Evolutionary conservation across 208 protist genomes (phyloP), one percentile per base, ranked within the genome.

Genomic region (Leishmania martiniquensis): DNA sequence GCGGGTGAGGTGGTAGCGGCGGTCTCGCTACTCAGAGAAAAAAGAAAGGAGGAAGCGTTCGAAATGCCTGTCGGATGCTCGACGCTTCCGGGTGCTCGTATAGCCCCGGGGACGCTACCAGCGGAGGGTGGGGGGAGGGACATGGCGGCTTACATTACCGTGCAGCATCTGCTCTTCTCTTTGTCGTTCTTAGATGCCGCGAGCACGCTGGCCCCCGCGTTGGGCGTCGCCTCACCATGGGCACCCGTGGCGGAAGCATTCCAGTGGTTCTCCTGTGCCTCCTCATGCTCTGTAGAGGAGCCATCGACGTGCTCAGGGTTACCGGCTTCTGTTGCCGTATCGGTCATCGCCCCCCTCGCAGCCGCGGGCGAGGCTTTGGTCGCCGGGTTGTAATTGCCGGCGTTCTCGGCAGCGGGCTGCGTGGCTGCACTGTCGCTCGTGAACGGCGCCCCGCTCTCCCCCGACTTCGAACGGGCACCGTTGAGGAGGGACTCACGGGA

Each of bases 131-230:
- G 20, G 15, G 44, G 22, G n/a, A 34, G 20, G 32, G 69, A 32
- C 6, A 17, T 1, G 34, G 69, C 10, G 29, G 17, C 25, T 77
- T 80, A 88, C 85, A 88, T 88, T 25, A 72, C 76, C 22, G 45
- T 63, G 78, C 85, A 88, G 77, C 85, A 88, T 10, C 77, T 71
- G 54, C 73, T 75, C 62, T 85, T 88, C 44, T 81, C 69, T 29
- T 83, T 78, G 69, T 68, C 75, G n/a, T 87, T 72, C 29, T 55
- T 51, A 1, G 52, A 59, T 22, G 7, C 10, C 52, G 47, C 59
- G 7, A 37, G 15, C 12, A 4, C 63, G 62, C 29, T 34, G 20
- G 57, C 20, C 32, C 63, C 63, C 70, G 72, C 54, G 49, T 22
- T 0, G 29, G 80, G 67, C 47, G 63, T 54, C 68, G 67, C 66